These are phyloP conservation scores for Globisporangium alternatum DNA, from an alignment of 352 stramenopile species.

Conservation along the genomic window DNA sequence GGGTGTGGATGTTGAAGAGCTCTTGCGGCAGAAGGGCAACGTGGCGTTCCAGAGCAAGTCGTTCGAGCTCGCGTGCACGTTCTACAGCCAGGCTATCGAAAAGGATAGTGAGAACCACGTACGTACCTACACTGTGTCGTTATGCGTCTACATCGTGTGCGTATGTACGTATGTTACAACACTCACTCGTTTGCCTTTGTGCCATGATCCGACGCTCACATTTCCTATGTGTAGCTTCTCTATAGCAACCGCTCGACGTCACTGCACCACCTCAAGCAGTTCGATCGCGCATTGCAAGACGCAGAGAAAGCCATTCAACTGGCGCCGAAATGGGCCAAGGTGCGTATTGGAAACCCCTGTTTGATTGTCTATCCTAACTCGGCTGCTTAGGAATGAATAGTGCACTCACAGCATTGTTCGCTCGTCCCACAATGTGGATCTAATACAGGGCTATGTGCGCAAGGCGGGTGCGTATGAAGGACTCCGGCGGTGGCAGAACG, in stretches of 20 bases:
- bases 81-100: constrained; percentile 64
- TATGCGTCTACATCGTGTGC: background rate
- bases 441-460: constrained; percentile 74
- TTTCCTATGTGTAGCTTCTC: constrained; percentile 34
- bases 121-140: constrained; percentile 2
- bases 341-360: background rate
- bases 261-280: constrained; percentile 67
- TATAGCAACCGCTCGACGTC: constrained; percentile 89
- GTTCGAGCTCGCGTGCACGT: constrained; percentile 38
- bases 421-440: background rate
- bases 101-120: constrained; percentile 51
- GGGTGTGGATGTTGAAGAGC: constrained; percentile 20
- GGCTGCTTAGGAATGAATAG: background rate
- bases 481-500: constrained; percentile 52
- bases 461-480: constrained; percentile 81
- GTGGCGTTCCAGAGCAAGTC: constrained; percentile 52
- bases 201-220: too few species aligned
- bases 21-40: constrained; percentile 63
- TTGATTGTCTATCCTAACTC: background rate
- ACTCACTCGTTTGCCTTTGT: background rate
- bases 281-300: constrained; percentile 73
- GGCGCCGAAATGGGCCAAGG: constrained; percentile 90
- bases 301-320: constrained; percentile 77
- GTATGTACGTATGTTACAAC: background rate
- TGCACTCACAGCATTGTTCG: background rate